Conservation (phyloP, 1,284 basidiomycete species). For the Dichomitus squalens region DNA sequence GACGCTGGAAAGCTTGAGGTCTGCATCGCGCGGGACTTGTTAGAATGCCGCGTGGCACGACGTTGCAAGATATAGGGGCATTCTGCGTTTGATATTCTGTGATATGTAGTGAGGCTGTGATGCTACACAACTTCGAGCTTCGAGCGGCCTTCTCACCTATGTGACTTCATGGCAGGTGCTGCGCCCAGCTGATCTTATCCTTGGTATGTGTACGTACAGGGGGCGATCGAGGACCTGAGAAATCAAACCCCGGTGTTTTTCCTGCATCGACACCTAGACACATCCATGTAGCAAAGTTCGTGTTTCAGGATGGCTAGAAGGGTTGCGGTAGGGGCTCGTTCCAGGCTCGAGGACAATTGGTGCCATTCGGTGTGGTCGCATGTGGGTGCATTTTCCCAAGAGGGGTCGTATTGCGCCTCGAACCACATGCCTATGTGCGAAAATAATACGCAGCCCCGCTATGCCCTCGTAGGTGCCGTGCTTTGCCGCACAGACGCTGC, state of each 20-base stretch:
- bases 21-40: not conserved
- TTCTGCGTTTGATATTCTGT: not conserved
- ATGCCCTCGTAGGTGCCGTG: not conserved
- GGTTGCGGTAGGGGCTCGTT: not conserved
- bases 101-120: not conserved
- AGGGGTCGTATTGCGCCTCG: not conserved
- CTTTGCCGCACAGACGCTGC: too few relatives aligned
- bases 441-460: not conserved
- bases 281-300: not conserved
- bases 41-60: not conserved
- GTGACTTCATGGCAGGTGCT: not conserved
- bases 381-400: not conserved
- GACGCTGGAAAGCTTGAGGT: not conserved
- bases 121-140: not conserved
- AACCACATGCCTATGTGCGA: not conserved
- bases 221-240: not conserved
- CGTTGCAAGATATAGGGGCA: not conserved
- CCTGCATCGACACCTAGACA: not conserved
- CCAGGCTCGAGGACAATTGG: not conserved
- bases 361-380: not conserved
- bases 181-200: not conserved
- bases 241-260: not conserved
- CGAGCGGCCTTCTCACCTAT: not conserved
- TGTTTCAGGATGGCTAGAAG: not conserved
- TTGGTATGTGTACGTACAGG: not conserved